These are phyloP conservation scores for Paramecium sexaurelia DNA, from an alignment of 73 alveolate genomes.

Conservation along the genomic window DNA sequence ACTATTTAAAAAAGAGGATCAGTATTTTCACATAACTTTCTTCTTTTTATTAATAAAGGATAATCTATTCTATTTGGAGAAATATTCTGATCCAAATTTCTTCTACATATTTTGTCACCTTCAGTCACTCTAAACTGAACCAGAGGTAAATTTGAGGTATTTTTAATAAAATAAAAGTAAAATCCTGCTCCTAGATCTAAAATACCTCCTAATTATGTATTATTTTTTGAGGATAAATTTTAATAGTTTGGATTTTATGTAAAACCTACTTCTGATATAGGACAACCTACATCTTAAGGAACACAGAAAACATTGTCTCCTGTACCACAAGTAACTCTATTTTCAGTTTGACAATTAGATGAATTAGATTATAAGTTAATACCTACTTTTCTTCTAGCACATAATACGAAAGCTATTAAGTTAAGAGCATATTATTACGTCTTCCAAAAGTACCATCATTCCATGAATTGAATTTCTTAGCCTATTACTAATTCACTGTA, in stretches of 20 bases:
- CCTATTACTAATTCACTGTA: neutral
- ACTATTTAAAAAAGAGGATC: neutral
- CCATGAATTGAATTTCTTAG: neutral
- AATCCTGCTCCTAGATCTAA: neutral
- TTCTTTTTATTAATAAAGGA: neutral
- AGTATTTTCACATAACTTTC: neutral
- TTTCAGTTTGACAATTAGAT: neutral
- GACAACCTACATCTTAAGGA: neutral
- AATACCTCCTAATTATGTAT: neutral
- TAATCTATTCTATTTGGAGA: slow-evolving; percentile 50
- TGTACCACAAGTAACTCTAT: neutral
- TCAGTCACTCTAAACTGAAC: slow-evolving; percentile 28
- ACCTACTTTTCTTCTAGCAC: neutral
- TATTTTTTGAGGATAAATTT: neutral
- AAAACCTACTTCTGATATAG: slow-evolving; percentile 46
- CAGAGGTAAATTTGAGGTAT: neutral
- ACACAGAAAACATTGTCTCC: slow-evolving; percentile 26
- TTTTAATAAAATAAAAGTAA: slow-evolving; percentile 8
- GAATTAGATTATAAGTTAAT: neutral
- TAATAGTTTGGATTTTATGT: neutral
- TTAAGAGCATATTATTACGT: neutral
- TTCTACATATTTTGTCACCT: slow-evolving; percentile 31
- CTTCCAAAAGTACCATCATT: slow-evolving; percentile 28
- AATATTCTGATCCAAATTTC: neutral
- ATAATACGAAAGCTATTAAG: slow-evolving; percentile 24